Conservation (phyloP, 2,329 filamentous ascomycete genomes). For the Botrytis fragariae region DNA sequence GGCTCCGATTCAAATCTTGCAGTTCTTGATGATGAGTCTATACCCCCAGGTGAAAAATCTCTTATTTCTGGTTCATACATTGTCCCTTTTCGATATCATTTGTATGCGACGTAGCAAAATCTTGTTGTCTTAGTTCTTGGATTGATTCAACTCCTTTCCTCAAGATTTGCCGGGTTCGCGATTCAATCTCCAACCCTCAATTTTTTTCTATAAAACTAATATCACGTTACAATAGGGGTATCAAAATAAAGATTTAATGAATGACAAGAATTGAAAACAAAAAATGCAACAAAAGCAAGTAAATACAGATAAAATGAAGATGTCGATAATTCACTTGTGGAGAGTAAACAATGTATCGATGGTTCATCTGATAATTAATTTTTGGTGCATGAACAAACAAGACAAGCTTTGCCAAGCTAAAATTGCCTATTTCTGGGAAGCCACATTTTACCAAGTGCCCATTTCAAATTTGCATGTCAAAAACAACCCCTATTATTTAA, state of each 20-base stretch:
- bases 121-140: not conserved
- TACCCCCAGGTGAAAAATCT: slow-evolving; percentile 21
- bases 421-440: not conserved
- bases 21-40: slow-evolving; percentile 2
- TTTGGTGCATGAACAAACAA: not conserved
- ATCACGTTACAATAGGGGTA: not conserved
- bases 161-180: not conserved
- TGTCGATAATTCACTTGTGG: not conserved
- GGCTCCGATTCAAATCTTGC: slow-evolving; percentile 15
- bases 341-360: not conserved
- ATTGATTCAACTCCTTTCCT: not conserved
- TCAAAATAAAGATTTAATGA: not conserved
- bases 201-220: not conserved
- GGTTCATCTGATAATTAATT: not conserved
- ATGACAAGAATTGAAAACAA: not conserved
- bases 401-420: slow-evolving; percentile 5
- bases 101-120: not conserved
- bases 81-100: not conserved
- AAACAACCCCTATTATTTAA: slow-evolving; percentile 7
- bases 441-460: not conserved
- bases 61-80: slow-evolving; percentile 17
- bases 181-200: not conserved
- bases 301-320: not conserved
- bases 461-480: not conserved
- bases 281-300: not conserved